These are phyloP conservation scores for Stenocarpella maydis DNA, from an alignment of 2,329 filamentous ascomycete genomes.

Conservation along the genomic window DNA sequence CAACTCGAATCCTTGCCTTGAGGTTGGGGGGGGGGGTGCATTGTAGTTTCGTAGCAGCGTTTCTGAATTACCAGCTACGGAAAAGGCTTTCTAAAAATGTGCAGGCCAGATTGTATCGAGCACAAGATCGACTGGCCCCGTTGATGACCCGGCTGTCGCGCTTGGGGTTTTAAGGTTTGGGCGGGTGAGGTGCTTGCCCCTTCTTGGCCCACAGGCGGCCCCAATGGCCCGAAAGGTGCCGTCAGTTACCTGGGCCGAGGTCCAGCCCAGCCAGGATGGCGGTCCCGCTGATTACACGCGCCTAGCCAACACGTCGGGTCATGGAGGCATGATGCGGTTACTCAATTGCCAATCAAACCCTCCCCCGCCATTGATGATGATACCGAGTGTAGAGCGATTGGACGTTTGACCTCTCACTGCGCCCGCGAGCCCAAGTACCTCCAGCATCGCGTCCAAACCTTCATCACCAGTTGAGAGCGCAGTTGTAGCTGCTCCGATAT, in stretches of 20 bases:
- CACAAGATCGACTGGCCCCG: background rate
- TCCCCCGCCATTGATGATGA: constrained; percentile 21
- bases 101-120: background rate
- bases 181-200: constrained; percentile 8
- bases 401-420: background rate
- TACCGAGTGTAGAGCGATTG: constrained; percentile 7
- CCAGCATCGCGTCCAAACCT: background rate
- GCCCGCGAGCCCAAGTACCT: background rate
- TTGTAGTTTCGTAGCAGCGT: background rate
- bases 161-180: constrained; percentile 12
- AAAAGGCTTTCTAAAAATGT: background rate
- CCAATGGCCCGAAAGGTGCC: constrained; percentile 18
- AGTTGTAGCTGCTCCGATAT: background rate
- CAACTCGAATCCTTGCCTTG: background rate
- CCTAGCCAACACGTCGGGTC: constrained; percentile 29
- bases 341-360: constrained; percentile 2
- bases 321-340: constrained; percentile 13
- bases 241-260: constrained; percentile 28
- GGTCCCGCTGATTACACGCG: constrained; percentile 30
- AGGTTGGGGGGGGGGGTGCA: too few relatives aligned
- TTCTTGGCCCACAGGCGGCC: constrained; percentile 1
- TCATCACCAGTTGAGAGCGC: background rate
- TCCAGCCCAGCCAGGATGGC: constrained; percentile 24
- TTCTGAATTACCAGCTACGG: background rate
- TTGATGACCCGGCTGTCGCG: constrained; percentile 14